Base-by-base conservation (phyloP, 78 protist genomes). In the Dictyostelium capitatum region DNA sequence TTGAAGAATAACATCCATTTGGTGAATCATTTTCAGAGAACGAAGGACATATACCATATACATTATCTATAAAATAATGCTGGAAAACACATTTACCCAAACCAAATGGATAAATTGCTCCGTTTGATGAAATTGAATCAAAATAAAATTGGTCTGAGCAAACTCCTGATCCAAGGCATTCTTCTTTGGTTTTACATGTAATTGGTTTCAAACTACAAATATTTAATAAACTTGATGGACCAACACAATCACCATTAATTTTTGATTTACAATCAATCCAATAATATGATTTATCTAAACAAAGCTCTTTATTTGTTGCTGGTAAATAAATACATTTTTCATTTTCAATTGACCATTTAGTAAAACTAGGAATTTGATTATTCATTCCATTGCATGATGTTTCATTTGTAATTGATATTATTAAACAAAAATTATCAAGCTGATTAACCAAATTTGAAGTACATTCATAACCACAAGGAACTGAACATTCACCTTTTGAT, bases 31-130 rank as follows among this genome's bases (percentile, higher is more conserved):
- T 8, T 65, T 65, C 41, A 14, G 10, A 1, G 12, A 1, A n/a
- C n/a, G n/a, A n/a, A n/a, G n/a, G n/a, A n/a, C n/a, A n/a, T n/a
- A n/a, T n/a, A n/a, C n/a, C n/a, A n/a, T n/a, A n/a, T n/a, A n/a
- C n/a, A n/a, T n/a, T n/a, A n/a, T n/a, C n/a, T n/a, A n/a, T n/a
- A n/a, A n/a, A n/a, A n/a, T n/a, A n/a, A n/a, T n/a, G n/a, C n/a
- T n/a, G n/a, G n/a, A n/a, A n/a, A n/a, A n/a, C 12, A 65, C 74
- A 65, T 65, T 65, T 65, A 65, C 74, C 74, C n/a, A 10, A 65
- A 23, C 74, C 47, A 14, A 28, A 28, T 65, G 74, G 74, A 10
- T 65, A 65, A n/a, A n/a, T n/a, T n/a, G n/a, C n/a, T n/a, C n/a
- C n/a, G n/a, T n/a, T n/a, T n/a, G n/a, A n/a, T 10, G 20, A 4